phyloP scores from a whole-genome alignment of 192 early-diverging fungal genomes.

The Linnemannia elongata region DNA sequence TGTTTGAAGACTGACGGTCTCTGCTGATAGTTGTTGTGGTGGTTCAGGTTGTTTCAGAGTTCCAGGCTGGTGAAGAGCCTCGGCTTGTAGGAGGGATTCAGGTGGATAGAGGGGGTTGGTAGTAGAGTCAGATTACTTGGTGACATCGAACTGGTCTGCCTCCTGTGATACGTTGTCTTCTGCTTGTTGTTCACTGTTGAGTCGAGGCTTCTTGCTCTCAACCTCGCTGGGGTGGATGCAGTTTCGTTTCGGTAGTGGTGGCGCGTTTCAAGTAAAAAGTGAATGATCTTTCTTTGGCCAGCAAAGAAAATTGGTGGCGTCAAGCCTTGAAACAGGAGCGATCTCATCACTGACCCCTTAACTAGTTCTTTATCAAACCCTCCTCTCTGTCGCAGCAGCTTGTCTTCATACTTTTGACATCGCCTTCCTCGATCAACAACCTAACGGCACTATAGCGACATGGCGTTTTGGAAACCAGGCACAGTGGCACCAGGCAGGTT shows the following conservation, averaged over 20 bases:
- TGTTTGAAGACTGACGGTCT: too few relatives aligned
- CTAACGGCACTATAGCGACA: conserved; percentile 1
- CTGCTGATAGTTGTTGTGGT: not conserved
- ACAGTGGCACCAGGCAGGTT: conserved; percentile 67
- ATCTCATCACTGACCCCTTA: too few relatives aligned
- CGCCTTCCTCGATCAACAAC: not conserved
- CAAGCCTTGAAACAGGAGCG: too few relatives aligned
- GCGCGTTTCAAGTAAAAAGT: not conserved
- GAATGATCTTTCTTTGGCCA: too few relatives aligned
- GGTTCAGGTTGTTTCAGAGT: not conserved
- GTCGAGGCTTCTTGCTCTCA: not conserved
- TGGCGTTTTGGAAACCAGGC: conserved; percentile 76
- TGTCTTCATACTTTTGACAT: not conserved
- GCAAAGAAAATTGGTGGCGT: too few relatives aligned
- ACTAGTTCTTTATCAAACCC: too few relatives aligned
- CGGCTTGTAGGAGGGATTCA: not conserved
- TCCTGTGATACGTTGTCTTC: not conserved
- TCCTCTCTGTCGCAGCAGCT: too few relatives aligned
- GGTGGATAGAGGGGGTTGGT: not conserved
- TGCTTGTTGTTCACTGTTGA: not conserved
- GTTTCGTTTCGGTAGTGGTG: not conserved
- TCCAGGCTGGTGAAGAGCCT: not conserved
- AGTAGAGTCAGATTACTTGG: not conserved
- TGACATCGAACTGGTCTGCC: not conserved
- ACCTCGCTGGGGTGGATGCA: not conserved